A percentile compares a stretch with the other conserved stretches of the same genome.
Evolutionary conservation across 1,139 yeast genomes (phyloP).

Genomic region (Taphrina populina): DNA sequence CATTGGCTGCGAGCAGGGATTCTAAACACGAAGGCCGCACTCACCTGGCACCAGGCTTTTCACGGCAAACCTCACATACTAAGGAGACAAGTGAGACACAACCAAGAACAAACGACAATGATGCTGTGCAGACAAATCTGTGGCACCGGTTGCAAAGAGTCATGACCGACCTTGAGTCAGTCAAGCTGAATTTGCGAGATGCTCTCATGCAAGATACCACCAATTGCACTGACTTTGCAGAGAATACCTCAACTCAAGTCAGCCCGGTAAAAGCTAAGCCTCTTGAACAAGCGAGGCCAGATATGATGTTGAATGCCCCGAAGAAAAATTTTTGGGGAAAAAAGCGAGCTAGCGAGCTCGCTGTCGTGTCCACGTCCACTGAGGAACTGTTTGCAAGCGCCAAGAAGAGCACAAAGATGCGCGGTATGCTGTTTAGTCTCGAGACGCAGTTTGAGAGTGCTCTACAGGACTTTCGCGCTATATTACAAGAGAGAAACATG

Average conservation of each 20-base stretch:
- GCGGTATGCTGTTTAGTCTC: neutral
- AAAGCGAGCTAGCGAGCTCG: slow-evolving; percentile 11
- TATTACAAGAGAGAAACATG: neutral
- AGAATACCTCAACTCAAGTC: neutral
- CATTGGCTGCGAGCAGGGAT: slow-evolving; percentile 52
- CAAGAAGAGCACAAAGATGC: neutral
- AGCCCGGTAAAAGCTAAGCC: neutral
- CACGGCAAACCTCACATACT: neutral
- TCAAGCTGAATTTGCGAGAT: slow-evolving; percentile 1
- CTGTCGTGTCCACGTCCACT: neutral
- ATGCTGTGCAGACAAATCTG: neutral
- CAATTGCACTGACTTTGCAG: neutral
- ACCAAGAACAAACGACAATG: neutral
- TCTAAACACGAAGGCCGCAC: slow-evolving; percentile 17
- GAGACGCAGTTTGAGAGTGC: neutral
- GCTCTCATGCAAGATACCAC: slow-evolving; percentile 1
- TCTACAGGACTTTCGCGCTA: neutral
- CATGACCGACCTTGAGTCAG: neutral
- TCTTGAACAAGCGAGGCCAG: neutral
- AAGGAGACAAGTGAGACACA: neutral
- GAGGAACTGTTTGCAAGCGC: neutral
- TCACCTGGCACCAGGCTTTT: slow-evolving; percentile 4
- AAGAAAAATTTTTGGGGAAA: slow-evolving; percentile 10
- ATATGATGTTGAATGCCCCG: neutral
- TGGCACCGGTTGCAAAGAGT: neutral